These are phyloP conservation scores for Lentinula novae-zelandiae DNA, from an alignment of 1,284 basidiomycete species.

Conservation along the genomic window DNA sequence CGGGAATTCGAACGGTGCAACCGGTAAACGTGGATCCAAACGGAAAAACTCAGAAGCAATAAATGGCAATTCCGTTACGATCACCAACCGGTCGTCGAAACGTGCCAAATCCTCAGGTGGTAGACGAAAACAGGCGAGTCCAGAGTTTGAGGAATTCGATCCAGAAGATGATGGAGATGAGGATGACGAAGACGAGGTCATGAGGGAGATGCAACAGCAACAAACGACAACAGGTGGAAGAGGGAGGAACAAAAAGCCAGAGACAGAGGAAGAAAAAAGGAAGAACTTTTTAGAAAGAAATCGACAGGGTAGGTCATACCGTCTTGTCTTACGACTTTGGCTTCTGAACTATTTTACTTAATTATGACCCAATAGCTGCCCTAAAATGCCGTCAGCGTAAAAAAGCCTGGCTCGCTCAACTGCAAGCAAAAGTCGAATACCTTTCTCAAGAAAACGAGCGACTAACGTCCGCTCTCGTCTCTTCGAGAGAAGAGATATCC, in stretches of 20 bases:
- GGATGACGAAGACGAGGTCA: constrained; percentile 26
- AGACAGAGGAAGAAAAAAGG: constrained; percentile 95
- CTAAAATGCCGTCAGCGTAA: constrained; percentile 98
- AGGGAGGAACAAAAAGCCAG: constrained; percentile 59
- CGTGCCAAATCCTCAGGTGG: constrained; percentile 6
- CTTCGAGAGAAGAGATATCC: constrained; percentile 77
- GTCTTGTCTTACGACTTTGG: neutral
- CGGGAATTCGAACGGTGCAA: constrained; percentile 26
- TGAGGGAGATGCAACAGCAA: constrained; percentile 13
- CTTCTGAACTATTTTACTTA: neutral
- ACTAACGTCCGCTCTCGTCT: constrained; percentile 73
- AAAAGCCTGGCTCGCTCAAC: constrained; percentile 92
- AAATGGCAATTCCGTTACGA: neutral
- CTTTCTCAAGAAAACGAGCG: constrained; percentile 92
- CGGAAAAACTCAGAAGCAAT: constrained; percentile 56
- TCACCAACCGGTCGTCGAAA: constrained; percentile 22
- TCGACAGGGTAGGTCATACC: constrained; percentile 70
- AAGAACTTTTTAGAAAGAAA: constrained; percentile 94
- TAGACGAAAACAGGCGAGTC: constrained; percentile 18
- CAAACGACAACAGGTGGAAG: constrained; percentile 16
- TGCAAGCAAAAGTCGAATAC: constrained; percentile 93
- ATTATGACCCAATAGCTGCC: constrained; percentile 58
- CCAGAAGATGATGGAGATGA: constrained; percentile 47
- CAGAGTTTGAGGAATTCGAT: constrained; percentile 30
- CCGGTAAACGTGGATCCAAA: constrained; percentile 56